A percentile compares a stretch with the other conserved stretches of the same genome.
These are phyloP conservation scores for Diaporthe sp. DNA, from an alignment of 2,329 filamentous ascomycete genomes.

Conservation along the genomic window DNA sequence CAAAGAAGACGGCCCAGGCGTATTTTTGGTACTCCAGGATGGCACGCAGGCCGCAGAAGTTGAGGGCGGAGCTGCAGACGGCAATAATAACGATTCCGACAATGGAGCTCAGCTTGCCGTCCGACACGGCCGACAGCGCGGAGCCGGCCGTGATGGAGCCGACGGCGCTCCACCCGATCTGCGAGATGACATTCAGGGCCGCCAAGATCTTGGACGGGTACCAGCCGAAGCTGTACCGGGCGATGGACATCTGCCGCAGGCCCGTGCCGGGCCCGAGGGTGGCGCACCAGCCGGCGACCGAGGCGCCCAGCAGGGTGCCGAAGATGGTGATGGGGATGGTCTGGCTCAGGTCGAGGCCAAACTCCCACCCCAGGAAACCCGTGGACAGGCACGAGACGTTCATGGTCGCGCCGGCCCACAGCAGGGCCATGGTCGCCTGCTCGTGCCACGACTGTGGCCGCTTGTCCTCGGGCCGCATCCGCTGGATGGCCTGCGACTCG, in stretches of 20 bases:
- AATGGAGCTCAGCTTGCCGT: slow-evolving; percentile 58
- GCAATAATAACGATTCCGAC: slow-evolving; percentile 68
- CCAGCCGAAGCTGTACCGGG: slow-evolving; percentile 64
- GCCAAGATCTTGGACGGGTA: slow-evolving; percentile 65
- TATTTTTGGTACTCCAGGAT: slow-evolving; percentile 65
- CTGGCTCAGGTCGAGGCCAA: slow-evolving; percentile 61
- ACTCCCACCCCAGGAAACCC: slow-evolving; percentile 64
- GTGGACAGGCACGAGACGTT: slow-evolving; percentile 66
- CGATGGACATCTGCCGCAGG: slow-evolving; percentile 64
- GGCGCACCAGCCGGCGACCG: slow-evolving; percentile 61
- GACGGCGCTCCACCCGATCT: slow-evolving; percentile 66
- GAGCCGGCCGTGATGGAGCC: slow-evolving; percentile 65
- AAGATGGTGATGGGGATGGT: slow-evolving; percentile 62
- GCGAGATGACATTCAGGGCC: slow-evolving; percentile 62
- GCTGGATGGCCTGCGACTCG: slow-evolving; percentile 61
- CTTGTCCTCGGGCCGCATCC: slow-evolving; percentile 60
- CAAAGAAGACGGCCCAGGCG: slow-evolving; percentile 63
- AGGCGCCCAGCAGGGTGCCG: slow-evolving; percentile 59
- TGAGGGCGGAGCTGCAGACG: slow-evolving; percentile 63
- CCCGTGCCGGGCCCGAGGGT: slow-evolving; percentile 64
- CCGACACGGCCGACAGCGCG: slow-evolving; percentile 59
- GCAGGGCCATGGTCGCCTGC: slow-evolving; percentile 62
- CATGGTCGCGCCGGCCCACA: slow-evolving; percentile 66
- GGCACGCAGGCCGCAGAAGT: slow-evolving; percentile 64
- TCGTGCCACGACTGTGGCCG: slow-evolving; percentile 55